Evolutionary conservation across 169 alveolate genomes (phyloP).

Genomic region (Eimeria sp.): DNA sequence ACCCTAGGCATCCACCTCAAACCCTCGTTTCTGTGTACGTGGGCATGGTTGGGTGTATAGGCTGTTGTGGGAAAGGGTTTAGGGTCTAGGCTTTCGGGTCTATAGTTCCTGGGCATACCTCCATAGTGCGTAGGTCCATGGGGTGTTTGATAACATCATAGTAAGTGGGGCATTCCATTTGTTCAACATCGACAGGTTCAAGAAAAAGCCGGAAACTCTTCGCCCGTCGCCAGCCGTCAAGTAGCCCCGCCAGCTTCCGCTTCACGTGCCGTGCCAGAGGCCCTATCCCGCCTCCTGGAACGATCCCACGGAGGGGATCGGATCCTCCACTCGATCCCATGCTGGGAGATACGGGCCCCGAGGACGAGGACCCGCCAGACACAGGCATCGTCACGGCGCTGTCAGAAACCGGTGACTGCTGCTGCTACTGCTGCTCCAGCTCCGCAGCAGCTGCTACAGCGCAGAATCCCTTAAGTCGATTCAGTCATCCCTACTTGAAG

Average conservation of each 20-base stretch:
- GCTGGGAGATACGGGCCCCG: neutral
- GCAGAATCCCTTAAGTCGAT: neutral
- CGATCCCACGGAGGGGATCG: conserved; percentile 24
- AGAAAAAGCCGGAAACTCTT: conserved; percentile 73
- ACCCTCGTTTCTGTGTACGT: neutral
- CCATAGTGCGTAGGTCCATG: conserved; percentile 81
- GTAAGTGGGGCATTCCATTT: conserved; percentile 81
- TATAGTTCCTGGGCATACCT: conserved; percentile 1
- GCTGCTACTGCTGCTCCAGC: conserved; percentile 1
- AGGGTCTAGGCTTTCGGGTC: neutral
- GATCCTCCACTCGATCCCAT: neutral
- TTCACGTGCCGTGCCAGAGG: conserved; percentile 75
- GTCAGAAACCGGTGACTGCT: neutral
- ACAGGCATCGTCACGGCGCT: conserved; percentile 12
- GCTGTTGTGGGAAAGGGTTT: neutral
- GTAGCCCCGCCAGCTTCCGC: conserved; percentile 76
- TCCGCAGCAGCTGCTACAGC: conserved; percentile 16
- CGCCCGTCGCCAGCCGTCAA: conserved; percentile 75
- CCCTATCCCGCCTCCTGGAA: neutral
- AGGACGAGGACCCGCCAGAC: neutral
- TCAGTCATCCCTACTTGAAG: neutral
- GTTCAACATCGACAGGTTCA: conserved; percentile 77
- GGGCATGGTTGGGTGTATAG: neutral
- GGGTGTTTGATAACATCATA: conserved; percentile 72
- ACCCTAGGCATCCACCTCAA: neutral